A percentile compares a stretch with the other conserved stretches of the same genome.
Evolutionary conservation across 2,329 filamentous ascomycete genomes (phyloP).

Genomic region (Fonsecaea erecta): DNA sequence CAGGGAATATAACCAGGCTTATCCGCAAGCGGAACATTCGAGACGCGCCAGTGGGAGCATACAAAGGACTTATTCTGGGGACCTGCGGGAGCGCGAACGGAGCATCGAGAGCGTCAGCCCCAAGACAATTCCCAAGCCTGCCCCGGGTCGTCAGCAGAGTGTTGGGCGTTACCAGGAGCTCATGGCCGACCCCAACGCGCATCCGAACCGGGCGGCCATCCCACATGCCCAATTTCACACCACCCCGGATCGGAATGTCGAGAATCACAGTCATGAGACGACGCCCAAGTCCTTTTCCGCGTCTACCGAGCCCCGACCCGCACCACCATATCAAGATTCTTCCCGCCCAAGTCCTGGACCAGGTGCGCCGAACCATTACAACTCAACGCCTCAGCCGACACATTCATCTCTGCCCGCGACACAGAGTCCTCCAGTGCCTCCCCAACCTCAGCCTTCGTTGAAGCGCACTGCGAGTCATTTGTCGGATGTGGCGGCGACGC

Average conservation of each 20-base stretch:
- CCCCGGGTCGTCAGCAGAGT: conserved; percentile 31
- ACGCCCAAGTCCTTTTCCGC: conserved; percentile 29
- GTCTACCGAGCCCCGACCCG: conserved; percentile 25
- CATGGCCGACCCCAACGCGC: conserved; percentile 21
- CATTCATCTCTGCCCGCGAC: conserved; percentile 28
- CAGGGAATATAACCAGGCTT: conserved; percentile 29
- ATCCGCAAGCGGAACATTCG: conserved; percentile 25
- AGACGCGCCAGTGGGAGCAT: conserved; percentile 32
- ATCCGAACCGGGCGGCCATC: conserved; percentile 7
- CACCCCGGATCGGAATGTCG: conserved; percentile 25
- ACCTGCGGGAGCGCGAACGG: conserved; percentile 35
- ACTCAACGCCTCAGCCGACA: conserved; percentile 28
- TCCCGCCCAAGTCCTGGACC: conserved; percentile 26
- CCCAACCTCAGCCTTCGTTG: conserved; percentile 20
- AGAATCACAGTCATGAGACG: conserved; percentile 21
- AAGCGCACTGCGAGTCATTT: conserved; percentile 37
- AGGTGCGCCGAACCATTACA: conserved; percentile 7
- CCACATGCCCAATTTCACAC: conserved; percentile 15
- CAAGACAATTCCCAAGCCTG: conserved; percentile 38
- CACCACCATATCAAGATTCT: conserved; percentile 21
- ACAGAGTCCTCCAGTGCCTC: conserved; percentile 22
- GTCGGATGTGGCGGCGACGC: conserved; percentile 34
- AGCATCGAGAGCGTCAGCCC: conserved; percentile 39
- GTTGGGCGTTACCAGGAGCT: conserved; percentile 20
- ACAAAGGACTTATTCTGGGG: conserved; percentile 34